Percentiles rank a stretch among this genome's conserved stretches.
Evolutionary conservation across 2,329 filamentous ascomycete genomes (phyloP).

Genomic region (Xylaria digitata): DNA sequence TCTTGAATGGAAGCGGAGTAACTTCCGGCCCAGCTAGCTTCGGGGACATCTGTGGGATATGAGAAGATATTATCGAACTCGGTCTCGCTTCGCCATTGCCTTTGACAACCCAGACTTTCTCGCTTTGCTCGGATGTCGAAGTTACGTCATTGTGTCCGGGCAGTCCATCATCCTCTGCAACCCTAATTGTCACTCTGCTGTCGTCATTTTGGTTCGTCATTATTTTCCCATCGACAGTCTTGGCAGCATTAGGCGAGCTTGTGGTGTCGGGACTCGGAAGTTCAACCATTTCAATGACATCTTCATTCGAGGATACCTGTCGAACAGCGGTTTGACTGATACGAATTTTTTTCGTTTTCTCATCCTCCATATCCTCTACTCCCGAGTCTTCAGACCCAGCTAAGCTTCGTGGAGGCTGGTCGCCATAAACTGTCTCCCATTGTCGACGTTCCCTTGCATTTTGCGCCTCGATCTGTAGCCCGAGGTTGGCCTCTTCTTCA

Average conservation of each 20-base stretch:
- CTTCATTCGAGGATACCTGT: conserved; percentile 53
- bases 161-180: conserved; percentile 61
- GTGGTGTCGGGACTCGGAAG: conserved; percentile 52
- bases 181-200: conserved; percentile 64
- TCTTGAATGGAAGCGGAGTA: conserved; percentile 73
- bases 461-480: conserved; percentile 72
- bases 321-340: conserved; percentile 52
- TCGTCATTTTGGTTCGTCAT: conserved; percentile 56
- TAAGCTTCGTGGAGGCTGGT: conserved; percentile 54
- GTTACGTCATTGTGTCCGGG: conserved; percentile 43
- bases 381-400: conserved; percentile 62
- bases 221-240: conserved; percentile 53
- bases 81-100: conserved; percentile 49
- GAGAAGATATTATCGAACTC: conserved; percentile 44
- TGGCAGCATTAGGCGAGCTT: conserved; percentile 28
- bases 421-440: conserved; percentile 84
- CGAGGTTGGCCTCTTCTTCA: conserved; percentile 74
- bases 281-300: conserved; percentile 67
- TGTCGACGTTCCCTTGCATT: conserved; percentile 70
- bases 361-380: conserved; percentile 60
- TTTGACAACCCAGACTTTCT: conserved; percentile 51
- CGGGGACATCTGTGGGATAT: conserved; percentile 48
- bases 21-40: conserved; percentile 63
- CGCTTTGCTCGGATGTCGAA: conserved; percentile 45
- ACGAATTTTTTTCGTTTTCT: conserved; percentile 49